phyloP scores from a whole-genome alignment of 495 filamentous ascomycete genomes.

The Mycothermus thermophilus region DNA sequence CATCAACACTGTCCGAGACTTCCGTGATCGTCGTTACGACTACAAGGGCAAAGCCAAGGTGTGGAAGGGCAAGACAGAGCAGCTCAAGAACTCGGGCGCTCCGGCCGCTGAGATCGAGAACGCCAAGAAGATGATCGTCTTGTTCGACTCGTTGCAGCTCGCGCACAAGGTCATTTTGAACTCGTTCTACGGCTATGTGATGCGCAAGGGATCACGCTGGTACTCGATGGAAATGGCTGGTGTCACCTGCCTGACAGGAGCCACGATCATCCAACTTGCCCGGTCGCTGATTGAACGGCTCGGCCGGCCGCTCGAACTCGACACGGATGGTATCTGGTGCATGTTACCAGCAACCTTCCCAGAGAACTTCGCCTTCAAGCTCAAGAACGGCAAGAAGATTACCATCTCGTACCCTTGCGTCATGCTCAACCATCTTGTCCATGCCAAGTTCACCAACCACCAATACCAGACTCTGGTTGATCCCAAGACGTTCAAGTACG shows the following conservation, averaged over 20 bases:
- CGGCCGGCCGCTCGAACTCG: slow-evolving; percentile 87
- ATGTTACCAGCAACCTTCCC: slow-evolving; percentile 96
- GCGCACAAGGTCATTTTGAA: slow-evolving; percentile 99
- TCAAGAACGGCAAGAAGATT: slow-evolving; percentile 91
- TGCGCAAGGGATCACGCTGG: slow-evolving; percentile 97
- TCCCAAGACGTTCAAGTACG: slow-evolving; percentile 67
- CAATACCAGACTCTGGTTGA: slow-evolving; percentile 89
- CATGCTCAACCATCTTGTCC: slow-evolving; percentile 98
- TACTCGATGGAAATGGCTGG: slow-evolving; percentile 99
- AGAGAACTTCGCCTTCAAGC: slow-evolving; percentile 87
- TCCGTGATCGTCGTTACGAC: slow-evolving; percentile 90
- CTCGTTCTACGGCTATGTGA: slow-evolving; percentile 98
- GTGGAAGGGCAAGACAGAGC: slow-evolving; percentile 92
- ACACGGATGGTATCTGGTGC: slow-evolving; percentile 99
- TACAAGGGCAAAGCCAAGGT: slow-evolving; percentile 97
- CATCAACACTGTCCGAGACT: slow-evolving; percentile 87
- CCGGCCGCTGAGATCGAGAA: slow-evolving; percentile 66
- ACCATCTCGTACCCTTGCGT: slow-evolving; percentile 95
- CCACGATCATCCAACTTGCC: slow-evolving; percentile 95
- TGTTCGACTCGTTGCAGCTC: slow-evolving; percentile 92
- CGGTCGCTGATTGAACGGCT: slow-evolving; percentile 88
- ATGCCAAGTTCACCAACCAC: slow-evolving; percentile 88
- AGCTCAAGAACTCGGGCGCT: slow-evolving; percentile 70
- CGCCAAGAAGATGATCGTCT: slow-evolving; percentile 95
- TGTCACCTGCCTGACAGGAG: slow-evolving; percentile 93